Evolutionary conservation across 352 stramenopile genomes (phyloP).

Genomic region (Phytophthora tentaculata): DNA sequence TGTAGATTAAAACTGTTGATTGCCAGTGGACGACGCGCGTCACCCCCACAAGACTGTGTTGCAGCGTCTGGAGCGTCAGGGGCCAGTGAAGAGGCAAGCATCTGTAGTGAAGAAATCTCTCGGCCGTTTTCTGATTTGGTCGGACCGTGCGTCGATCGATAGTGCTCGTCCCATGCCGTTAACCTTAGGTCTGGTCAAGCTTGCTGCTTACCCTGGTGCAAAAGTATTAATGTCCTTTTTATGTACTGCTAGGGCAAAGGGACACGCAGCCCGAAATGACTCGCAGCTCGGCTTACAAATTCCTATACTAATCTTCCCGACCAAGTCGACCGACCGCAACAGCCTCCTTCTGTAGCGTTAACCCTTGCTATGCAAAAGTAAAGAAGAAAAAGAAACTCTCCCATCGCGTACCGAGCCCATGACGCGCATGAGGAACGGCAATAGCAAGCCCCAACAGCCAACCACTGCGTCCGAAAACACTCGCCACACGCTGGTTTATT

Average conservation of each 20-base stretch:
- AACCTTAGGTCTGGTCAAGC: too few species aligned
- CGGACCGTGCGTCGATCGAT: not conserved
- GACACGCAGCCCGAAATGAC: constrained; percentile 4
- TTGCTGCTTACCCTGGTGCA: too few species aligned
- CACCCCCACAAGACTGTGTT: too few species aligned
- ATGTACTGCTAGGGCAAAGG: too few species aligned
- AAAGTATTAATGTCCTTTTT: too few species aligned
- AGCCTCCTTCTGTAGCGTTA: constrained; percentile 29
- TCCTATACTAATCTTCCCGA: constrained; percentile 15
- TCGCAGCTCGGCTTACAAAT: constrained; percentile 7
- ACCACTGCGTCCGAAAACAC: not conserved
- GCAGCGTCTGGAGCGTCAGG: constrained; percentile 1
- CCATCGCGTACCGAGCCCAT: not conserved
- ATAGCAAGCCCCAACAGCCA: not conserved
- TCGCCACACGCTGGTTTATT: constrained; percentile 4
- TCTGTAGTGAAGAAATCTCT: too few species aligned
- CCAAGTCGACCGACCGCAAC: constrained; percentile 33
- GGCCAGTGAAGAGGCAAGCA: too few species aligned
- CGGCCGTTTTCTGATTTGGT: not conserved
- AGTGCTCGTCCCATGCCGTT: too few species aligned
- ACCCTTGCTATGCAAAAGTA: not conserved
- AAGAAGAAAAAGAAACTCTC: not conserved
- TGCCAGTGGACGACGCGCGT: constrained; percentile 16
- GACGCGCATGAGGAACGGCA: constrained; percentile 5
- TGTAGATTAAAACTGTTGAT: constrained; percentile 43